A percentile compares a stretch with the other conserved stretches of the same genome.
These are phyloP conservation scores for Cyclocybe aegerita DNA, from an alignment of 768 basidiomycete species.

Conservation along the genomic window DNA sequence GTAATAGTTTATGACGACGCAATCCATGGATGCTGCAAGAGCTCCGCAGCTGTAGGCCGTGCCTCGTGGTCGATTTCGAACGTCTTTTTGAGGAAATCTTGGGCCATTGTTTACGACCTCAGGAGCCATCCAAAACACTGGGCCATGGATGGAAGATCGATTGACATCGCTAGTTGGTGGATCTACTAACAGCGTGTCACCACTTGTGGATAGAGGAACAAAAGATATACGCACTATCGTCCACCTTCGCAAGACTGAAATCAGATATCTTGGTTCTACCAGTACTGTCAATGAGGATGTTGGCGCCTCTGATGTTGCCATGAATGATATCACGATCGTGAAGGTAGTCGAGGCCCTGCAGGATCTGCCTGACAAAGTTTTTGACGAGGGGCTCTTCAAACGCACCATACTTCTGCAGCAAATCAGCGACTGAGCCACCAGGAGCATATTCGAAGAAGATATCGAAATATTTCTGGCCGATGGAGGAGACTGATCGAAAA, in stretches of 20 bases:
- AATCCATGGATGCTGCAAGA: constrained; percentile 78
- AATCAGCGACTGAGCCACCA: constrained; percentile 88
- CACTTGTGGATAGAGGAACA: neutral
- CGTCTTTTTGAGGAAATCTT: constrained; percentile 81
- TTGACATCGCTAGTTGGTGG: constrained; percentile 64
- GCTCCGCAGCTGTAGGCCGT: constrained; percentile 75
- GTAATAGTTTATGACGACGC: neutral
- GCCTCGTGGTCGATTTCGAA: constrained; percentile 84
- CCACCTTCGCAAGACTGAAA: constrained; percentile 96
- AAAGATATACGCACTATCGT: constrained; percentile 72
- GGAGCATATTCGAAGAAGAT: constrained; percentile 98
- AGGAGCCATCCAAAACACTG: constrained; percentile 99
- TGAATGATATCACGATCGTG: constrained; percentile 95
- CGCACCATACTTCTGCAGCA: constrained; percentile 88
- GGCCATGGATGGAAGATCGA: constrained; percentile 92
- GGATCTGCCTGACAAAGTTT: constrained; percentile 90
- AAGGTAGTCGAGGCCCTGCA: constrained; percentile 85
- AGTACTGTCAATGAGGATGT: constrained; percentile 97
- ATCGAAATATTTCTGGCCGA: constrained; percentile 88
- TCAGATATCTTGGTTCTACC: constrained; percentile 97
- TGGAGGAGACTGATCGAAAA: constrained; percentile 73
- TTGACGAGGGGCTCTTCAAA: constrained; percentile 92
- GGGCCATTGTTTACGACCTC: constrained; percentile 92
- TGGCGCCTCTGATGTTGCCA: constrained; percentile 98
- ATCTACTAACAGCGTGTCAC: constrained; percentile 23